Conservation (phyloP, 2,329 filamentous ascomycete species). For the Phyllosticta capitalensis region DNA sequence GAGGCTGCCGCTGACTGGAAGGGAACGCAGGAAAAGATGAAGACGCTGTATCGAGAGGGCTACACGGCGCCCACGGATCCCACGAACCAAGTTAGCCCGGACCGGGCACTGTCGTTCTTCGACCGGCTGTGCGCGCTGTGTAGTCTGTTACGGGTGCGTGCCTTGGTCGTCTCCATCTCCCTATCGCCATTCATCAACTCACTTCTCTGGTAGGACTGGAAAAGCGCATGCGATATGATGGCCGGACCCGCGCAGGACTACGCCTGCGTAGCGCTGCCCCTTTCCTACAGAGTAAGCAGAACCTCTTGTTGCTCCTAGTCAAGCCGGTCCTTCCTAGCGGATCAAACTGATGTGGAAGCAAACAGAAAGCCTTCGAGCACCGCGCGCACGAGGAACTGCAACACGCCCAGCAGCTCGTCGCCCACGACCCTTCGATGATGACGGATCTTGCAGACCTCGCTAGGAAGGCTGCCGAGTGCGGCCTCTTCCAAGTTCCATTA, state of each 20-base stretch:
- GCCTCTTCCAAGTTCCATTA: neutral
- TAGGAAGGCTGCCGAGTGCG: neutral
- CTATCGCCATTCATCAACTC: too few species aligned
- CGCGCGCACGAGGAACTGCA: neutral
- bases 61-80: neutral
- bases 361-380: neutral
- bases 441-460: neutral
- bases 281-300: neutral
- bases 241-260: neutral
- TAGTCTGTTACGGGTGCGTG: neutral
- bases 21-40: neutral
- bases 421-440: neutral
- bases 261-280: neutral
- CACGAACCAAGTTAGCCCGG: neutral
- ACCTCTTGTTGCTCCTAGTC: too few species aligned
- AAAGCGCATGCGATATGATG: neutral
- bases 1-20: too few species aligned
- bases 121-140: neutral
- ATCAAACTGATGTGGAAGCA: too few species aligned
- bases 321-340: too few species aligned
- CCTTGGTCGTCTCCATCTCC: too few species aligned
- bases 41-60: neutral
- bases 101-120: neutral
- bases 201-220: neutral
- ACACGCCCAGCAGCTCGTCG: neutral